Evolutionary conservation across 371 early-diverging fungal species (phyloP), one percentile per base, ranked within the genome.

Genomic region (Mortierella sp.): DNA sequence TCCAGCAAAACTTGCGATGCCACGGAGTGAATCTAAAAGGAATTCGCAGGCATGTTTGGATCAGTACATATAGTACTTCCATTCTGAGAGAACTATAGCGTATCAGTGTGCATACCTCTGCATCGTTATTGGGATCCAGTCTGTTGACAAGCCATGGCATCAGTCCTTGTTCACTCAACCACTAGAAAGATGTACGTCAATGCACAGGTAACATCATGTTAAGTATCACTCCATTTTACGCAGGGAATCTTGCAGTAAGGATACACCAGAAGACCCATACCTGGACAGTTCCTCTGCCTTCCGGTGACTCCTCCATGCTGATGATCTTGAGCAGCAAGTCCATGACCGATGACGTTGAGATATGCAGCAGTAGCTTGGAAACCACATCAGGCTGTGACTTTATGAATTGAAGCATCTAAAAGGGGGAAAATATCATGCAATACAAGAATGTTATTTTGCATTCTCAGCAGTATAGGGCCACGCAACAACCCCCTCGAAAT

Each of bases 1-100:
- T 98, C 97, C 52, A 92, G 83, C 30, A 98, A 81, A 32, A 95
- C 94, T 82, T 96, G 95, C 12, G 95, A 89, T 9, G 95, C 95
- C 43, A 91, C 90, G 43, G 91, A 91, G 81, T 97, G 97, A 27
- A 89, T 89, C 89, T 96, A 50, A 53, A 23, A 8, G 6, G n/a
- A n/a, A n/a, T n/a, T n/a, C n/a, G n/a, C n/a, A n/a, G n/a, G n/a
- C n/a, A n/a, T n/a, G n/a, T n/a, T n/a, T n/a, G n/a, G n/a, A n/a
- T n/a, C n/a, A n/a, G n/a, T n/a, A n/a, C n/a, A n/a, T n/a, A n/a
- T n/a, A n/a, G n/a, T n/a, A n/a, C n/a, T n/a, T n/a, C n/a, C n/a
- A n/a, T n/a, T n/a, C n/a, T n/a, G n/a, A n/a, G n/a, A n/a, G n/a
- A n/a, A n/a, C n/a, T n/a, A n/a, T n/a, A n/a, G n/a, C n/a, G n/a